Evolutionary conservation across 768 basidiomycete genomes (phyloP), one percentile per base, ranked within the genome.

Genomic region (Suillus placidus): DNA sequence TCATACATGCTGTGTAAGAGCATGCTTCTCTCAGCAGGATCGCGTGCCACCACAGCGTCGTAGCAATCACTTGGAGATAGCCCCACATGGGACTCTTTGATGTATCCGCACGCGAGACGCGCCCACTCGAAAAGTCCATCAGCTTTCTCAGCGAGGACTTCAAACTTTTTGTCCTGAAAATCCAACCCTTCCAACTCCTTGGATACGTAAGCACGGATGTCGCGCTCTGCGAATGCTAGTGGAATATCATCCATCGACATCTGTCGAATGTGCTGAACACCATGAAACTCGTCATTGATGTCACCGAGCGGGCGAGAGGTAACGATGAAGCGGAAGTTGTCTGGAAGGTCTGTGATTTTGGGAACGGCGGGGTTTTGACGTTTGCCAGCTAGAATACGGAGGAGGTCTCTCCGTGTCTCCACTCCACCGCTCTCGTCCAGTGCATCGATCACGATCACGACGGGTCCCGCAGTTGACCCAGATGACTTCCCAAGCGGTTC

Each of bases 361-460:
- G 12, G n/a, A 26, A 26, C 47, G 13, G 47, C 23, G 1, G n/a
- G 42, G 42, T 42, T 3, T 42, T 4, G 42, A 42, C 18, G 23
- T 49, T 23, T 49, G 6, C 23, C 47, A 23, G 47, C n/a, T 13
- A 49, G 47, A 49, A 49, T 49, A 14, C 32, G 34, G 30, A 40
- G 56, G 30, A 34, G 38, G 56, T 57, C 4, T 6, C 66, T 64
- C 9, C 23, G 30, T 26, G 20, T 32, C 38, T 64, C 37, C 14
- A n/a, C 45, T 18, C 64, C 54, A 35, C 62, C 64, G 55, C 67
- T 68, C 60, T 67, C 69, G 52, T 71, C 69, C 20, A 73, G 42
- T 20, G 64, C 74, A 47, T 76, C 74, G 35, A 75, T 71, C 34
- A 76, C 56, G 32, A 73, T 62, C 12, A 73, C 43, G 14, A 75